Base-by-base conservation (phyloP, 768 basidiomycete genomes). In the Crucibulum laeve region DNA sequence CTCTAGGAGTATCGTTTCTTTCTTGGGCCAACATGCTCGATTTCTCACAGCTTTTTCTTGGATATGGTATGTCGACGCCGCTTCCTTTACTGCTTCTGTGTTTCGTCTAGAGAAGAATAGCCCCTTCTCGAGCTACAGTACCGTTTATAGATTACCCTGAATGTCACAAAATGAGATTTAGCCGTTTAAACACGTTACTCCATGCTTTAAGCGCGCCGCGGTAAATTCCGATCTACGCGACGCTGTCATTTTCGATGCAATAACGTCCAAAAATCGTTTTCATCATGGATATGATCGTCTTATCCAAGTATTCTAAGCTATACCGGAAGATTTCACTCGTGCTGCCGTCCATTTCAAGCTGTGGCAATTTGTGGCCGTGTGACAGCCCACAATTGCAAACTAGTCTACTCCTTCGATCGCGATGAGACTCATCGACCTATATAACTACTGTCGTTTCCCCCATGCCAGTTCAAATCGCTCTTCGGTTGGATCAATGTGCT, bases 221-320 rank as follows among this genome's bases (percentile, higher is more conserved):
- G 57, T 53, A 56, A 49, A 54, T 58, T 45, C 54, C 57, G 57
- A 55, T 52, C 48, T 49, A 38, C 40, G 51, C 49, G 49, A 35
- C n/a, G n/a, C 52, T 44, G 26, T 46, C 43, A 44, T 46, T 49
- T 51, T 46, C 45, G 40, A 40, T 40, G 40, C 33, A 40, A 33
- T 37, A 41, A 40, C 43, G 46, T 47, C 49, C 32, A 26, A 42
- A 22, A 44, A 30, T 30, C n/a, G 28, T n/a, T 47, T 48, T 25
- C 45, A 39, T 50, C 47, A 48, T 48, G 51, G 49, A 49, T 40
- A 55, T 55, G 51, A 38, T 34, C 40, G 28, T 25, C 40, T 38
- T 47, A 53, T 53, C 49, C 50, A 51, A 45, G 47, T 48, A 34
- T 53, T 50, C 49, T 21, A 23, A 22, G 36, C 42, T 44, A 51